Base-by-base conservation (phyloP, 2,329 filamentous ascomycete genomes). In the Aspergillaceae sp. region DNA sequence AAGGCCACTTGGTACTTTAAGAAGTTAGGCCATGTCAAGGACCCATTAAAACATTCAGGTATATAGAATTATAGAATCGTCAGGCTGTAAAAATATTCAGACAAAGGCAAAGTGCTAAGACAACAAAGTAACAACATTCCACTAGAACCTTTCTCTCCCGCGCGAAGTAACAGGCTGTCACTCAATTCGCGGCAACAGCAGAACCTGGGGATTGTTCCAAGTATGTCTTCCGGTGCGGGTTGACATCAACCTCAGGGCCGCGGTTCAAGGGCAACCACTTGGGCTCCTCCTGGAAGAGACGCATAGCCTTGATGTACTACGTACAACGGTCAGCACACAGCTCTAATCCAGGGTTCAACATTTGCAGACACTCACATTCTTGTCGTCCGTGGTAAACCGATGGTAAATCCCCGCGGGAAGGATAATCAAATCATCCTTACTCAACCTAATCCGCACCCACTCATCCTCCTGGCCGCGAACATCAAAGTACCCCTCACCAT, bases 181-280 rank as follows among this genome's bases (percentile, higher is more conserved):
- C 27, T 48, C 54, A 62, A 33, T 58, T 57, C 7, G 56, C 58
- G 46, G 60, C 45, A 41, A 61, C 52, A 47, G 62, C 41, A 41
- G 56, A 40, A 34, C 51, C 52, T 32, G 51, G 48, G 40, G 61
- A 49, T 27, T 53, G 56, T 48, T 71, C 64, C 32, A 95, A 72
- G 60, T 98, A 98, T 42, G 81, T 79, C 75, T 87, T 80, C 48
- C 92, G 80, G 65, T 83, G 86, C 44, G 76, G 70, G 69, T 97
- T 98, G 49, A 65, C 65, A 63, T 97, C 88, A 38, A 95, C 78
- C 42, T 91, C 85, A 4, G 73, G 69, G 5, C 78, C 80, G 47
- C 92, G 81, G 72, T 95, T 94, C 55, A 98, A 69, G 9, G 92
- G 86, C 33, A 89, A 97, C 92, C 92, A 98, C 71, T 97, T 96